phyloP scores from a whole-genome alignment of 148 eudicot genomes.

The Cornus controversa region DNA sequence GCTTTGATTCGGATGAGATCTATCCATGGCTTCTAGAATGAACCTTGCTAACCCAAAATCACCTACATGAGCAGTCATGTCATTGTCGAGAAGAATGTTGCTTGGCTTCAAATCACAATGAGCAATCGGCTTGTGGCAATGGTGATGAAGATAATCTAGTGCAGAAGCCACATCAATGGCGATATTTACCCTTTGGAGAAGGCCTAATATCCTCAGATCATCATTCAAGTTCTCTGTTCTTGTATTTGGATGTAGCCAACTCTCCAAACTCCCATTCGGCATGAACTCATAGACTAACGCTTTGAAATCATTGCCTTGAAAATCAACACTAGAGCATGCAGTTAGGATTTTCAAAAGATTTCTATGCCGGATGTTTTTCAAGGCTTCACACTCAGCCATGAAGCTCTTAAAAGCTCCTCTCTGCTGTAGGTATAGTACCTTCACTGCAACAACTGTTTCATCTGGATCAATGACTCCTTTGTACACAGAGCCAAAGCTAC shows the following conservation, averaged over 20 bases:
- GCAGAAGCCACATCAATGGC: conserved; percentile 40
- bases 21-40: not conserved
- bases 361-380: conserved; percentile 12
- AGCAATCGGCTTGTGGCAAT: conserved; percentile 19
- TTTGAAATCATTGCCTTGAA: conserved; percentile 16
- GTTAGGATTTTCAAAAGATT: conserved; percentile 17
- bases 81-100: conserved; percentile 29
- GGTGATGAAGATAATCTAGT: conserved; percentile 37
- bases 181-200: conserved; percentile 13
- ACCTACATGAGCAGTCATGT: conserved; percentile 37
- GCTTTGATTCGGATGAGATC: conserved; percentile 7
- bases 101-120: conserved; percentile 43
- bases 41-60: conserved; percentile 37
- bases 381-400: conserved; percentile 15
- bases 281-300: conserved; percentile 22
- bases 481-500: conserved; percentile 31
- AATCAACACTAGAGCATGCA: conserved; percentile 19
- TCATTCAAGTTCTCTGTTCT: not conserved
- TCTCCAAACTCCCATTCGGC: conserved; percentile 17
- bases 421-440: conserved; percentile 26
- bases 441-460: conserved; percentile 18
- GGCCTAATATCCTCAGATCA: not conserved
- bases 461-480: conserved; percentile 16
- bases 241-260: conserved; percentile 16
- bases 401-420: conserved; percentile 31